A percentile compares a stretch with the other conserved stretches of the same genome.
Evolutionary conservation across 1,139 yeast species (phyloP).

Genomic region (Nematodospora anomalae): DNA sequence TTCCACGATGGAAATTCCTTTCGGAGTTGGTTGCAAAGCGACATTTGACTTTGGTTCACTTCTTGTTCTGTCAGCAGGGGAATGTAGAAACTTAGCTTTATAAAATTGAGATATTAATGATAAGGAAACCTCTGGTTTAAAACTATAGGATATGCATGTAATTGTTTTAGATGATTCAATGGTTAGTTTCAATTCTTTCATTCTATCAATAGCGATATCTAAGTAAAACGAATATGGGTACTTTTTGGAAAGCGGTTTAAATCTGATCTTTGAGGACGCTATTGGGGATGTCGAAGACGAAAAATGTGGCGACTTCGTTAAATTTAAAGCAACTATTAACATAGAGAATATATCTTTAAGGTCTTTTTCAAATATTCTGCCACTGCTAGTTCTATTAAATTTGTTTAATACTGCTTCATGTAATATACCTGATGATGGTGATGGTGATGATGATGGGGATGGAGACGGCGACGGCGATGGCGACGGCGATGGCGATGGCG

Average conservation of each 20-base stretch:
- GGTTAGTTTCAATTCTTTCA: conserved; percentile 51
- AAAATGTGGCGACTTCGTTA: conserved; percentile 24
- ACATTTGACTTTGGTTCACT: conserved; percentile 41
- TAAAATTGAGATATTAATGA: conserved; percentile 56
- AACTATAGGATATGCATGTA: conserved; percentile 60
- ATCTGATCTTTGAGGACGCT: conserved; percentile 9
- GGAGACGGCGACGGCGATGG: no score
- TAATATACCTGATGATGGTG: conserved; percentile 20
- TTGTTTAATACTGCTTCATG: conserved; percentile 41
- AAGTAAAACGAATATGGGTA: conserved; percentile 57
- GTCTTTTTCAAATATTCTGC: conserved; percentile 55
- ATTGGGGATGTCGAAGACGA: background rate
- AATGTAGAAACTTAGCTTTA: conserved; percentile 68
- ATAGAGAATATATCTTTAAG: conserved; percentile 58
- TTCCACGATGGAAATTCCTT: conserved; percentile 74
- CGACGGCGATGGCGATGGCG: conserved; percentile 1
- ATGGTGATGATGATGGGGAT: no score
- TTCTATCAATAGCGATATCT: conserved; percentile 50
- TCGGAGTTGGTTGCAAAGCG: conserved; percentile 82
- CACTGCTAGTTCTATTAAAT: conserved; percentile 47
- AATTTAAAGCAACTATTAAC: conserved; percentile 48
- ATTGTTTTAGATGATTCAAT: conserved; percentile 52
- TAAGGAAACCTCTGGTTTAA: conserved; percentile 53
- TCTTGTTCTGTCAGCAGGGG: conserved; percentile 73
- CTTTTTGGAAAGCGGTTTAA: conserved; percentile 18